Conservation (phyloP, 495 filamentous ascomycete species). For the Penicillium arizonense region DNA sequence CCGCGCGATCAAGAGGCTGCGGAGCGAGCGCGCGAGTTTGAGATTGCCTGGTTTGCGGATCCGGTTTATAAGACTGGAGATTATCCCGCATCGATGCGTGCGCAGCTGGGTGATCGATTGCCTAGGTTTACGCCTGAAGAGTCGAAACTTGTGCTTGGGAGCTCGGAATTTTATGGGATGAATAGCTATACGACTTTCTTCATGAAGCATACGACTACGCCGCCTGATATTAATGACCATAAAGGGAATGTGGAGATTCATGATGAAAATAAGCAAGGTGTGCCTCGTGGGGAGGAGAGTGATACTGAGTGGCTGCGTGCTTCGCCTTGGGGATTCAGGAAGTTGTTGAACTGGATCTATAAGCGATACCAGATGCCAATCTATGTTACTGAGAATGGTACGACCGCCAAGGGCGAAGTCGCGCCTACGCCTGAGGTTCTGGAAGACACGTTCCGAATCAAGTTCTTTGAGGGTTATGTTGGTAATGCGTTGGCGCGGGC, state of each 20-base stretch:
- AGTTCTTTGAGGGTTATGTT: constrained; percentile 47
- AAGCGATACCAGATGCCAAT: constrained; percentile 44
- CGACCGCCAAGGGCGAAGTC: constrained; percentile 45
- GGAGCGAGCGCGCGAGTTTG: constrained; percentile 46
- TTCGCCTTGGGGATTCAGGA: constrained; percentile 41
- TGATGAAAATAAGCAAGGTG: constrained; percentile 44
- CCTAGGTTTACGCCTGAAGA: constrained; percentile 44
- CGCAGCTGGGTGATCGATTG: constrained; percentile 47
- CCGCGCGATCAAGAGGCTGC: constrained; percentile 41
- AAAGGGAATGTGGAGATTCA: constrained; percentile 44
- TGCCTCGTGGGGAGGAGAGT: constrained; percentile 45
- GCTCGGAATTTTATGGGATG: constrained; percentile 53
- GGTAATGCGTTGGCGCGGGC: constrained; percentile 41
- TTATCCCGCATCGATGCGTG: constrained; percentile 48
- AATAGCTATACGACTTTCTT: constrained; percentile 51
- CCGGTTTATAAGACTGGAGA: constrained; percentile 47
- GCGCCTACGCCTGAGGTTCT: constrained; percentile 35
- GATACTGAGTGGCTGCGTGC: constrained; percentile 46
- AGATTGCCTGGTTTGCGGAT: constrained; percentile 50
- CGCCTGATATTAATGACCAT: constrained; percentile 41
- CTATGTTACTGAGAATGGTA: constrained; percentile 52
- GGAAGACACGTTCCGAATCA: constrained; percentile 43
- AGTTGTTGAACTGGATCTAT: constrained; percentile 44
- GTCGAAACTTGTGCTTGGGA: constrained; percentile 39
- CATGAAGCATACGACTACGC: constrained; percentile 36